Base-by-base conservation (phyloP, 176 grass and related monocot species). In the Bothriochloa decipiens region DNA sequence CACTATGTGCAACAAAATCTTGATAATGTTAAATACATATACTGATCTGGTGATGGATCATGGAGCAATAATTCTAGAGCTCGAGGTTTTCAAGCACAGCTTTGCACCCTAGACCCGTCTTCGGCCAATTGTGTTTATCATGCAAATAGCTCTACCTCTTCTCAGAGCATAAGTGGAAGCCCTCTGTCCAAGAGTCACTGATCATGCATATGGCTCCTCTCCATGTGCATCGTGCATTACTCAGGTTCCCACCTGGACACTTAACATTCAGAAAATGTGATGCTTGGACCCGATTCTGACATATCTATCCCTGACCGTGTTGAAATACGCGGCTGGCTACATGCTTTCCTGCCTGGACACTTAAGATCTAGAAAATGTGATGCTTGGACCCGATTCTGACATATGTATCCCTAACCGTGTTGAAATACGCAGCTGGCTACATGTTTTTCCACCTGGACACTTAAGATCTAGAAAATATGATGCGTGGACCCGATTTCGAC, bases 21-120 rank as follows among this genome's bases (percentile, higher is more conserved):
- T 40, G 67, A 79, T 36, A 72, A 82, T 73, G 26, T 62, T 78
- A 75, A 84, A 29, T 88, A 79, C 52, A 5, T 70, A 11, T 88
- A 86, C 52, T 32, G 29, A 32, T 86, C 90, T 75, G 83, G 86
- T 86, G 86, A 82, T 64, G 78, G 86, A 16, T 88, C 83, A 2
- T 86, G 70, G 57, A 74, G 72, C 50, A 79, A 39, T 45, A 73
- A 68, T 82, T 52, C 79, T 78, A 81, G 76, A 49, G 27, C 60
- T 79, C 78, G 82, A 69, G 68, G 35, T 50, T 78, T 82, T 77
- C 66, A 90, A 78, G 36, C 74, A 83, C 88, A 68, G 60, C 93
- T 88, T 81, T 87, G 86, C 93, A 98, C 96, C 73, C 85, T 98
- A 39, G 93, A 98, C 22, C 95, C 96, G 1, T 97, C 95, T 65